phyloP scores from a whole-genome alignment of 108 stramenopile genomes.

The Nitzschia sp. region DNA sequence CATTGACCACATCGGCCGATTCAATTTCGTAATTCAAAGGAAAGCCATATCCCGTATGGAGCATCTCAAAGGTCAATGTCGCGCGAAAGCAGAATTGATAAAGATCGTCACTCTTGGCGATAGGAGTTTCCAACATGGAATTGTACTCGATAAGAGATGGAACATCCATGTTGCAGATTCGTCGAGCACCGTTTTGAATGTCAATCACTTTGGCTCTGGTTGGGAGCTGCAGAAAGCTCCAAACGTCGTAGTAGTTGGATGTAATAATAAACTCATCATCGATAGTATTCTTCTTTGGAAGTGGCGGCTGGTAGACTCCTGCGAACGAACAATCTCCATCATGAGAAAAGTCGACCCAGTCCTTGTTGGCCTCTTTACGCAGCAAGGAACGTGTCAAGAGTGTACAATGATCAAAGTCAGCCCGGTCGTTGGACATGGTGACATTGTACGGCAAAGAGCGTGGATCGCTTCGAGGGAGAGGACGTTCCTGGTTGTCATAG shows the following conservation, averaged over 20 bases:
- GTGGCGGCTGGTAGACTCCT: slow-evolving; percentile 86
- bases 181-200: slow-evolving; percentile 42
- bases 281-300: slow-evolving; percentile 49
- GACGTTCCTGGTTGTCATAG: slow-evolving; percentile 21
- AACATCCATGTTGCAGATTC: slow-evolving; percentile 64
- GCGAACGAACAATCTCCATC: slow-evolving; percentile 79
- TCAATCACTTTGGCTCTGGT: slow-evolving; percentile 43
- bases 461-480: slow-evolving; percentile 11
- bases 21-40: slow-evolving; percentile 52
- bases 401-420: slow-evolving; percentile 52
- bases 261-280: slow-evolving; percentile 76
- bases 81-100: slow-evolving; percentile 79
- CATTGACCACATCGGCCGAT: slow-evolving; percentile 73
- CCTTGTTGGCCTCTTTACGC: slow-evolving; percentile 43
- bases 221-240: slow-evolving; percentile 60
- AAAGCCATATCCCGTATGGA: slow-evolving; percentile 84
- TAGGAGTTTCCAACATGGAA: slow-evolving; percentile 6
- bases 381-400: slow-evolving; percentile 33
- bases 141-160: slow-evolving; percentile 60
- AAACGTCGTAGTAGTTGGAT: slow-evolving; percentile 65
- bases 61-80: slow-evolving; percentile 65
- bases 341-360: slow-evolving; percentile 80
- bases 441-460: slow-evolving; percentile 43
- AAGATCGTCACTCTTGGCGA: slow-evolving; percentile 37
- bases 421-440: slow-evolving; percentile 47